These are phyloP conservation scores for Populus ilicifolia DNA, from an alignment of 345 rosid genomes.

Conservation along the genomic window DNA sequence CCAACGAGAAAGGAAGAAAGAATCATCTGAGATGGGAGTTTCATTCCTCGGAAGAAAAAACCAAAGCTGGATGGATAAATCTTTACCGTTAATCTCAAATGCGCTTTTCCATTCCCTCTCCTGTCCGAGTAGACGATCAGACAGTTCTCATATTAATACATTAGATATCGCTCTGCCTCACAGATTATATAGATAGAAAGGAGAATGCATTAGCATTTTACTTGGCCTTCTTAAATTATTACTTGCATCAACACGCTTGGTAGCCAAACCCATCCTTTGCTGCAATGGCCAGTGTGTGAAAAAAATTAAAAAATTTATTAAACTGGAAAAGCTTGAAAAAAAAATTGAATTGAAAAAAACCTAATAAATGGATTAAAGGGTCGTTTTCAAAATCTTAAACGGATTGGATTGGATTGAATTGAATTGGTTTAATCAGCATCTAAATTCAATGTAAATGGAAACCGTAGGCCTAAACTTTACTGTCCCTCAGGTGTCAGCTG, in stretches of 20 bases:
- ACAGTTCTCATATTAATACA: background rate
- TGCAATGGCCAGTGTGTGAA: too few relatives aligned
- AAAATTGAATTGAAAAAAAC: too few relatives aligned
- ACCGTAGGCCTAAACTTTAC: too few relatives aligned
- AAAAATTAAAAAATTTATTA: too few relatives aligned
- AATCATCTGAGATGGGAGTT: background rate
- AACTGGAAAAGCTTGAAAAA: fast-evolving
- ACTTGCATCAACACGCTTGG: background rate
- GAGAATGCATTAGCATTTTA: background rate
- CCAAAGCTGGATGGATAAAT: background rate
- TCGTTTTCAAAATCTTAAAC: too few relatives aligned
- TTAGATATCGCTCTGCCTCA: background rate
- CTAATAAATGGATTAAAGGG: too few relatives aligned
- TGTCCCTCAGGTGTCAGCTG: too few relatives aligned
- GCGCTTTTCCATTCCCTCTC: background rate
- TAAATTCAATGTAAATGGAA: too few relatives aligned
- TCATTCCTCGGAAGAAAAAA: background rate
- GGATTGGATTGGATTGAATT: too few relatives aligned
- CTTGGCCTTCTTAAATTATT: background rate
- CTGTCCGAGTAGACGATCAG: background rate
- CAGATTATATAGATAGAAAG: background rate
- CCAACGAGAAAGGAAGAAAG: background rate
- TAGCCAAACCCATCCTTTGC: too few relatives aligned
- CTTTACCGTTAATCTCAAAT: background rate
- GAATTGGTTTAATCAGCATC: too few relatives aligned